phyloP scores from a whole-genome alignment of 2,329 filamentous ascomycete genomes.

The Claviceps lovelessii region DNA sequence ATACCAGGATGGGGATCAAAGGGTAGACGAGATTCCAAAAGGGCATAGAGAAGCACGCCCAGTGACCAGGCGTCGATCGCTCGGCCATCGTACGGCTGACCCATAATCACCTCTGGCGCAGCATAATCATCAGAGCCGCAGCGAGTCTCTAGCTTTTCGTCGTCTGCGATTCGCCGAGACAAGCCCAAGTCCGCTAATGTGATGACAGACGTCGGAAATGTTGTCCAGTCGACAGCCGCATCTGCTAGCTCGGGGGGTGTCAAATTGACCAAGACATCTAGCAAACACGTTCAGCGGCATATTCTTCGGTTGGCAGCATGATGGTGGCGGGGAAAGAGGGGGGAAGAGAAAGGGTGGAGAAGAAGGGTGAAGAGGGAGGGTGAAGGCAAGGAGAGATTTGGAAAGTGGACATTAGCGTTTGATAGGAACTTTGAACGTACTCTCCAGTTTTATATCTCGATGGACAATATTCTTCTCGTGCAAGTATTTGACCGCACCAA shows the following conservation, averaged over 20 bases:
- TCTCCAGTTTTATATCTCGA: slow-evolving; percentile 92
- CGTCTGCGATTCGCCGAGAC: slow-evolving; percentile 69
- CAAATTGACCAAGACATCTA: slow-evolving; percentile 85
- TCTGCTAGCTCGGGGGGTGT: slow-evolving; percentile 52
- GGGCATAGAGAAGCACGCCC: slow-evolving; percentile 81
- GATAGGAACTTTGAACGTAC: slow-evolving; percentile 34
- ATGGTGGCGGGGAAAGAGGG: too few relatives aligned
- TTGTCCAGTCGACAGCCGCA: slow-evolving; percentile 50
- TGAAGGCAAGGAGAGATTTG: too few relatives aligned
- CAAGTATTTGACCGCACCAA: slow-evolving; percentile 73
- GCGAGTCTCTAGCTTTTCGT: slow-evolving; percentile 79
- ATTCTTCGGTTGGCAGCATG: background rate
- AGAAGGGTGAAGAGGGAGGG: too few relatives aligned
- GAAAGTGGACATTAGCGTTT: background rate
- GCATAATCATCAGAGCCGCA: slow-evolving; percentile 97
- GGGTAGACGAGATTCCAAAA: slow-evolving; percentile 82
- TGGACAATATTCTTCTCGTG: slow-evolving; percentile 82
- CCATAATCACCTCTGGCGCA: slow-evolving; percentile 89
- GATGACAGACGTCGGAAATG: slow-evolving; percentile 67
- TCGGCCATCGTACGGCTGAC: slow-evolving; percentile 84
- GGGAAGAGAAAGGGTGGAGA: background rate
- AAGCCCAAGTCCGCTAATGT: slow-evolving; percentile 88
- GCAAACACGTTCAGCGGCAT: background rate
- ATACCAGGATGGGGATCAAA: slow-evolving; percentile 82
- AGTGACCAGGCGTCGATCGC: slow-evolving; percentile 90